Evolutionary conservation across 768 basidiomycete species (phyloP), one percentile per base, ranked within the genome.

Genomic region (Polyporus arcularius): DNA sequence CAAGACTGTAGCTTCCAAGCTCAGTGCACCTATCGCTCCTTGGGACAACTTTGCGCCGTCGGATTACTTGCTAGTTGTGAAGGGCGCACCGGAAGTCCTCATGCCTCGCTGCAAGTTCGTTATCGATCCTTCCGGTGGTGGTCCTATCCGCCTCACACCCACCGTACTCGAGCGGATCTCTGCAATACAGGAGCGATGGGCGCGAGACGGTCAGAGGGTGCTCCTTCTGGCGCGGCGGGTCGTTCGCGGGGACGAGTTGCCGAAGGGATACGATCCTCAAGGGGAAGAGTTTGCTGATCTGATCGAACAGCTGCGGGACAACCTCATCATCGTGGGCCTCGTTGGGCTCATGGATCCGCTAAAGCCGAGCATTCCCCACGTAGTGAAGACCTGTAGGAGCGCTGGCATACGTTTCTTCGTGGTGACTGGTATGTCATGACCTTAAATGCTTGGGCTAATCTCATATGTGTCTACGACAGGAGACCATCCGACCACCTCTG

Each of bases 331-430:
- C 43, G 80, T 85, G 39, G 84, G 85, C 2, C 76, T 86, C 30
- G 74, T 85, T 28, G 83, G 81, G 0, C 69, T 87, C 38, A 79
- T 84, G 39, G 86, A 87, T 58, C 85, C 86, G 1, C 78, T 84
- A 16, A 79, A 82, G 40, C 76, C 75, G 15, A 85, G 85, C 59
- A 83, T 82, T 35, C 75, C 75, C 26, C 78, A 84, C 21, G 81
- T 80, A 1, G 80, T 82, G 18, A 76, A 77, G 12, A 63, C 76
- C 11, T 80, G 80, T 65, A 77, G 83, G 31, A 66, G 76, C 14
- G 86, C 85, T 14, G 84, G 84, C 4, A 82, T 86, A 51, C 79
- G 85, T 9, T 83, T 86, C 70, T 80, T 82, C 63, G 84, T 88
- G 74, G 83, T 87, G 51, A 82, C 82, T 9, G 80, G 80, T 78